phyloP scores from a whole-genome alignment of 768 basidiomycete species.

The Pisolithus tinctorius region DNA sequence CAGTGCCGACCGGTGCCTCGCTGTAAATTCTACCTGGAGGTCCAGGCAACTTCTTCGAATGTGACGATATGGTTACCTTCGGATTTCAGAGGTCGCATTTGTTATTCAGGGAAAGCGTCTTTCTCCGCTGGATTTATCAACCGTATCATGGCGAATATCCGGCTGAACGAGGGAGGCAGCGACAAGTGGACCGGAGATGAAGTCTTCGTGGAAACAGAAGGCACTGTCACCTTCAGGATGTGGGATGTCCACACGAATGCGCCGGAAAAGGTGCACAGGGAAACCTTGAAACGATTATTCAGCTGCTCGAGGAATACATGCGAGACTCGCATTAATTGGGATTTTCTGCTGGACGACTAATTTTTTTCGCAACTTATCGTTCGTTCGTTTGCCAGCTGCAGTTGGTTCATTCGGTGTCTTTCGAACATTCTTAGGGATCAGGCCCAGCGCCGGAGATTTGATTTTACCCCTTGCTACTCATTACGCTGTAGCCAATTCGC shows the following conservation, averaged over 20 bases:
- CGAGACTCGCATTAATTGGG: constrained; percentile 61
- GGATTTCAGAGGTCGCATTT: constrained; percentile 68
- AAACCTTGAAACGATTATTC: constrained; percentile 59
- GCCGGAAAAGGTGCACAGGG: constrained; percentile 57
- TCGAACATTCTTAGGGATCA: too few relatives aligned
- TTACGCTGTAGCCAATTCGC: constrained; percentile 5
- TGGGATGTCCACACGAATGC: constrained; percentile 67
- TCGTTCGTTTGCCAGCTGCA: background rate
- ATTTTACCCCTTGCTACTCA: background rate
- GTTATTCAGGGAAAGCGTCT: constrained; percentile 41
- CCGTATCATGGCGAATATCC: constrained; percentile 50
- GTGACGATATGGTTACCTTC: constrained; percentile 75
- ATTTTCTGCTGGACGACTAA: constrained; percentile 70
- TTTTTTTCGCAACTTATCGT: background rate
- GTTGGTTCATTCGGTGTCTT: too few relatives aligned
- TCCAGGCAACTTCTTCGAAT: constrained; percentile 59
- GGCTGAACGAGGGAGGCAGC: constrained; percentile 36
- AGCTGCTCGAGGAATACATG: constrained; percentile 48
- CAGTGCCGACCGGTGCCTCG: constrained; percentile 54
- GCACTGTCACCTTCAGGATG: constrained; percentile 65
- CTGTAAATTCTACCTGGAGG: constrained; percentile 55
- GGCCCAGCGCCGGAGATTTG: too few relatives aligned
- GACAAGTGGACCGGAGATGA: constrained; percentile 45
- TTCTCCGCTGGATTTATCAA: constrained; percentile 74
- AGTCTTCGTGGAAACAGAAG: constrained; percentile 55